Percentiles rank a stretch among this genome's conserved stretches.
Conservation (phyloP, 1,284 basidiomycete species). For the Moniliophthora roreri region DNA sequence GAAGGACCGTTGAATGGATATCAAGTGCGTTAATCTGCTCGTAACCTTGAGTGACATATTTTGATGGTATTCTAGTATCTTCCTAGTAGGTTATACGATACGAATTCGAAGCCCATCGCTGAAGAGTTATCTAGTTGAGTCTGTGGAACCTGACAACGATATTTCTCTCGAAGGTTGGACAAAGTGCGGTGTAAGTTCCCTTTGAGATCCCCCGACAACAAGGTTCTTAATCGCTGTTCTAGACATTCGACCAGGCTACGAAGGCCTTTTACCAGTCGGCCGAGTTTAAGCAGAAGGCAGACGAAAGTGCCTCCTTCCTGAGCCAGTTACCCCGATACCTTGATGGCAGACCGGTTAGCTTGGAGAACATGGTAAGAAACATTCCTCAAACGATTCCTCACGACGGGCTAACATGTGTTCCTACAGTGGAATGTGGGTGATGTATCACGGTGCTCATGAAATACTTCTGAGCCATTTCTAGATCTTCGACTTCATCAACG, state of each 20-base stretch:
- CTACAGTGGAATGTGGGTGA: conserved; percentile 60
- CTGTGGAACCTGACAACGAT: conserved; percentile 60
- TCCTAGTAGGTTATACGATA: conserved; percentile 48
- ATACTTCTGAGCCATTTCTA: conserved; percentile 25
- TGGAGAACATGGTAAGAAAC: conserved; percentile 63
- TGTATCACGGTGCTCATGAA: background rate
- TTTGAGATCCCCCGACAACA: conserved; percentile 9
- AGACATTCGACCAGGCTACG: conserved; percentile 15
- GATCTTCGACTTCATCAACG: conserved; percentile 78
- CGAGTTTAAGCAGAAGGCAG: conserved; percentile 9
- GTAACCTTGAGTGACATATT: too few species aligned
- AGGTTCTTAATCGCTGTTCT: background rate
- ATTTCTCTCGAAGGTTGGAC: conserved; percentile 66
- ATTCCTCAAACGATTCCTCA: background rate
- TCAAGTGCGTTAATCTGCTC: conserved; percentile 45
- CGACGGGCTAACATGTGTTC: conserved; percentile 2
- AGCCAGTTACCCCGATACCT: conserved; percentile 11
- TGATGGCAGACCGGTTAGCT: conserved; percentile 34
- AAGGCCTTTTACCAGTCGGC: conserved; percentile 11
- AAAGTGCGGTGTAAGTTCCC: conserved; percentile 55
- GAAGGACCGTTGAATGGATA: conserved; percentile 72
- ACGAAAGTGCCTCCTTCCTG: conserved; percentile 11
- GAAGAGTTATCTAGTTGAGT: conserved; percentile 48
- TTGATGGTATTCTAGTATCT: conserved; percentile 41
- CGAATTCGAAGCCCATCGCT: background rate